Evolutionary conservation across 345 rosid genomes (phyloP).

Genomic region (Gossypium herbaceum): DNA sequence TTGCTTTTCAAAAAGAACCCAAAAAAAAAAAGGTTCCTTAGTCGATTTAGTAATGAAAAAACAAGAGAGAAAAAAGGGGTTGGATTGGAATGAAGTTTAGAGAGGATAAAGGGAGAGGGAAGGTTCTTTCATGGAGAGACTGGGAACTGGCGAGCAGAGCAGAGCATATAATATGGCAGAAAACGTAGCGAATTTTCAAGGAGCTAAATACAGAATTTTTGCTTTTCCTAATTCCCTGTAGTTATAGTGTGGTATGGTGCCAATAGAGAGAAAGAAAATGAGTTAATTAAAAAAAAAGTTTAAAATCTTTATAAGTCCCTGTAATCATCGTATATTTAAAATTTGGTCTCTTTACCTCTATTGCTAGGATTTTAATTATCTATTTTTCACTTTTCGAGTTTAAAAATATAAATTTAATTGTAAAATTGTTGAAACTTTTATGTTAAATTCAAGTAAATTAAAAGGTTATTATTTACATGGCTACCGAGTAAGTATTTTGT

Average conservation of each 20-base stretch:
- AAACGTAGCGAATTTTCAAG: not conserved
- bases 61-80: not conserved
- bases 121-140: slow-evolving; percentile 8
- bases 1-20: not conserved
- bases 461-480: no score
- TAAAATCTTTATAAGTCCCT: no score
- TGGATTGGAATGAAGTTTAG: not conserved
- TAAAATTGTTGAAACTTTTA: no score
- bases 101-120: not conserved
- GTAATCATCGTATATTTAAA: no score
- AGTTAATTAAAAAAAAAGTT: no score
- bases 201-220: not conserved
- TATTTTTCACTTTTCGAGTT: no score
- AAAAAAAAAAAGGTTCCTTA: not conserved
- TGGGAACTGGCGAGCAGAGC: not conserved
- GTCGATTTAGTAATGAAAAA: not conserved
- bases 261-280: not conserved
- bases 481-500: no score
- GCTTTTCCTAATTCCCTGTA: not conserved
- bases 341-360: no score
- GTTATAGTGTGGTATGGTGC: not conserved
- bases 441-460: no score
- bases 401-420: no score
- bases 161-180: not conserved
- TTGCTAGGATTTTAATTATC: no score